These are phyloP conservation scores for Achaetomiella virescens DNA, from an alignment of 495 filamentous ascomycete species.

Conservation along the genomic window DNA sequence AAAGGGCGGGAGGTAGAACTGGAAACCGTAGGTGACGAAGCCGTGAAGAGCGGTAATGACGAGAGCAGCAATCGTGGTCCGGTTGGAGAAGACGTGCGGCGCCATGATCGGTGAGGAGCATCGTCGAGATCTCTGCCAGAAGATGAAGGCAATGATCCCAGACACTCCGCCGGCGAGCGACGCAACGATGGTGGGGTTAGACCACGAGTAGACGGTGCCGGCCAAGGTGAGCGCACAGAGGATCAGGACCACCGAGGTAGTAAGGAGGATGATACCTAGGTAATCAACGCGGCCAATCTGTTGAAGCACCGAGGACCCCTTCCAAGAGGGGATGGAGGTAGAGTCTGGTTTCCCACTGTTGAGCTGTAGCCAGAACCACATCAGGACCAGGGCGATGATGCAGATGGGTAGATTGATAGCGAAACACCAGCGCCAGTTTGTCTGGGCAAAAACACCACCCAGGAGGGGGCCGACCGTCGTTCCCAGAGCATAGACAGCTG, in stretches of 20 bases:
- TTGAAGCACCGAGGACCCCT: neutral
- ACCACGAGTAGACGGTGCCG: constrained; percentile 25
- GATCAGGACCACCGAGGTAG: constrained; percentile 26
- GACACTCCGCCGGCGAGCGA: constrained; percentile 18
- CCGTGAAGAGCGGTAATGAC: constrained; percentile 25
- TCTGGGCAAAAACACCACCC: constrained; percentile 65
- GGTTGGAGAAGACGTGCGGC: constrained; percentile 31
- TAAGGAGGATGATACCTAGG: constrained; percentile 26
- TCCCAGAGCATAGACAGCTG: constrained; percentile 67
- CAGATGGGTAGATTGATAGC: constrained; percentile 28
- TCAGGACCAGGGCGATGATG: constrained; percentile 19
- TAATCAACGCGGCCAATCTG: constrained; percentile 26
- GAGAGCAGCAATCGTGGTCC: constrained; percentile 29
- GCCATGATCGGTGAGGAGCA: constrained; percentile 31
- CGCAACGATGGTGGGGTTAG: constrained; percentile 16
- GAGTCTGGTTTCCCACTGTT: constrained; percentile 8
- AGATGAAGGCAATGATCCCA: constrained; percentile 21
- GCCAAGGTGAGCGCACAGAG: constrained; percentile 30
- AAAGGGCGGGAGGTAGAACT: constrained; percentile 46
- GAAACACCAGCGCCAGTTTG: constrained; percentile 27
- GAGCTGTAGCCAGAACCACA: constrained; percentile 28
- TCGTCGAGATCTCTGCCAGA: constrained; percentile 24
- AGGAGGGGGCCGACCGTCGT: constrained; percentile 67
- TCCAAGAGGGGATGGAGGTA: neutral
- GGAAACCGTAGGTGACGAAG: constrained; percentile 32